Conservation (phyloP, 371 early-diverging fungal genomes). For the Choanephora cucurbitarum region DNA sequence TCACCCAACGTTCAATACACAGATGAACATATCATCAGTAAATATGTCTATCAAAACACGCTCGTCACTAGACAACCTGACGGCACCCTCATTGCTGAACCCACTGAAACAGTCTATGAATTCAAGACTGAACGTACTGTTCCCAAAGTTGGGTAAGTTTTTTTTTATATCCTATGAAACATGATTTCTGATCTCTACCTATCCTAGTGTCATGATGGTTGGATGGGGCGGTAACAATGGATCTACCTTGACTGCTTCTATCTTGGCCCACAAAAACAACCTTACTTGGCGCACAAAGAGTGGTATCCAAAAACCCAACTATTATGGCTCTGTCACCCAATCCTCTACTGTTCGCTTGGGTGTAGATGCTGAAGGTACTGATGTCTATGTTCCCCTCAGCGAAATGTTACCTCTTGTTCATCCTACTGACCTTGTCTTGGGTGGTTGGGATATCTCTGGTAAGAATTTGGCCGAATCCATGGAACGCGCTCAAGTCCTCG, state of each 20-base stretch:
- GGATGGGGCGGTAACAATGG: slow-evolving; percentile 99
- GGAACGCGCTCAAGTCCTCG: slow-evolving; percentile 92
- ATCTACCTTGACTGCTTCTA: slow-evolving; percentile 93
- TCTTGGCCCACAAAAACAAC: slow-evolving; percentile 87
- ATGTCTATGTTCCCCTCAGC: slow-evolving; percentile 88
- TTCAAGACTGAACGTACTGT: slow-evolving; percentile 86
- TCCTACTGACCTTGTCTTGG: slow-evolving; percentile 94
- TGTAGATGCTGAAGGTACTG: slow-evolving; percentile 75
- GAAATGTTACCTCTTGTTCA: slow-evolving; percentile 93
- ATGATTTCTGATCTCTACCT: not conserved
- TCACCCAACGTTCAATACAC: slow-evolving; percentile 88
- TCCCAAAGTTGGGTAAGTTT: slow-evolving; percentile 77
- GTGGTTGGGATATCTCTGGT: slow-evolving; percentile 96
- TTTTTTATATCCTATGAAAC: not conserved
- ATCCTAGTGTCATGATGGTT: slow-evolving; percentile 90
- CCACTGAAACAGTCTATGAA: slow-evolving; percentile 83
- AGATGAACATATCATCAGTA: slow-evolving; percentile 76
- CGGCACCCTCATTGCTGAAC: slow-evolving; percentile 75
- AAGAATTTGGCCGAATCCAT: slow-evolving; percentile 88
- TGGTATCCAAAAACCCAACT: slow-evolving; percentile 91
- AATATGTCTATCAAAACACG: slow-evolving; percentile 89
- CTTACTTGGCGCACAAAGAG: slow-evolving; percentile 91
- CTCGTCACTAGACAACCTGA: slow-evolving; percentile 69
- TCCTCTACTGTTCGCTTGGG: slow-evolving; percentile 95
- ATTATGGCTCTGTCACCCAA: slow-evolving; percentile 94